phyloP scores from a whole-genome alignment of 2,329 filamentous ascomycete genomes.

The Xylariomycetidae sp. region DNA sequence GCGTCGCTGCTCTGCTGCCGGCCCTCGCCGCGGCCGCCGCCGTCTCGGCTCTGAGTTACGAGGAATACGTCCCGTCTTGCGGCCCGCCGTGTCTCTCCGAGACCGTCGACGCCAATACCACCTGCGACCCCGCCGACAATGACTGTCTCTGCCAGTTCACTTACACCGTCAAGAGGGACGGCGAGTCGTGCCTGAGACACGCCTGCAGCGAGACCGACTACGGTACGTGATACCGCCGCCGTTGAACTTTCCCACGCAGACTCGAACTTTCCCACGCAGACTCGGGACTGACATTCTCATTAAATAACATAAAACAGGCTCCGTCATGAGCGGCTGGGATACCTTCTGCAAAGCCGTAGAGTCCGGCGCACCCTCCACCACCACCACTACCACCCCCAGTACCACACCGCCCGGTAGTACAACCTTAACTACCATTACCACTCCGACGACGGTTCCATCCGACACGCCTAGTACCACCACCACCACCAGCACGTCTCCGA shows the following conservation, averaged over 20 bases:
- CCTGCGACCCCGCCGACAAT: conserved; percentile 20
- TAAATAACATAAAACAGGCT: conserved; percentile 11
- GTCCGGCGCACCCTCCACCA: background rate
- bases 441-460: conserved; percentile 3
- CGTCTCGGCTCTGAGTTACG: conserved; percentile 20
- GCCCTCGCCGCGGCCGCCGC: conserved; percentile 16
- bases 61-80: conserved; percentile 21
- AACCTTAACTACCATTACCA: conserved; percentile 2
- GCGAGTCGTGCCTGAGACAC: conserved; percentile 22
- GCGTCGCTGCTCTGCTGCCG: conserved; percentile 17
- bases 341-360: conserved; percentile 20
- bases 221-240: too few species aligned
- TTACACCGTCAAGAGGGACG: conserved; percentile 24
- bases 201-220: conserved; percentile 22
- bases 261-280: background rate
- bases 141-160: conserved; percentile 20
- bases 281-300: background rate
- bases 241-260: background rate
- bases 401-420: conserved; percentile 6
- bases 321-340: conserved; percentile 22
- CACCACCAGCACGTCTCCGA: background rate
- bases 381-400: conserved; percentile 6
- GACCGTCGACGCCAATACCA: conserved; percentile 19
- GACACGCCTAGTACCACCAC: conserved; percentile 1
- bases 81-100: conserved; percentile 19